These are phyloP conservation scores for Sporothrix brunneoviolacea DNA, from an alignment of 2,329 filamentous ascomycete species.

Conservation along the genomic window DNA sequence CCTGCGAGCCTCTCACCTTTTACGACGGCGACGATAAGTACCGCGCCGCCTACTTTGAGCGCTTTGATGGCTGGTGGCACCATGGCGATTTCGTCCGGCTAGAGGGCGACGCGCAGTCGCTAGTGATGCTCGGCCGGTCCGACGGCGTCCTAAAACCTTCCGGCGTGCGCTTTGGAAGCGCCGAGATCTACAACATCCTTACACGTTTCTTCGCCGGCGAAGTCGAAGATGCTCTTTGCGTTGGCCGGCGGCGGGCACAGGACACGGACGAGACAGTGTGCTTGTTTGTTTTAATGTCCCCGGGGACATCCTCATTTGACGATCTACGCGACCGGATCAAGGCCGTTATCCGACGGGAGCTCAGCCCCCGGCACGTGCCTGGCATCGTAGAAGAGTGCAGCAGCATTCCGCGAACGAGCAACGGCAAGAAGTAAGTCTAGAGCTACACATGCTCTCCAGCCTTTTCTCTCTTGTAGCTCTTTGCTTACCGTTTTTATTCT, in stretches of 20 bases:
- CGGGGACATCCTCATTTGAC: conserved; percentile 46
- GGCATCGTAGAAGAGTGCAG: conserved; percentile 71
- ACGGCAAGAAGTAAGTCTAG: conserved; percentile 79
- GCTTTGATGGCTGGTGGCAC: conserved; percentile 76
- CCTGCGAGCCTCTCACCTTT: conserved; percentile 85
- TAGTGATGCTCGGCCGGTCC: conserved; percentile 86
- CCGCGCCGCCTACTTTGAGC: conserved; percentile 77
- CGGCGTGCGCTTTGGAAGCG: conserved; percentile 85
- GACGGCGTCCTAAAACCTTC: conserved; percentile 91
- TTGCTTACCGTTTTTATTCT: background rate
- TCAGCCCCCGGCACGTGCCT: conserved; percentile 87
- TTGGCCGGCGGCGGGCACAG: conserved; percentile 64
- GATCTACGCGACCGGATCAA: conserved; percentile 60
- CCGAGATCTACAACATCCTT: conserved; percentile 95
- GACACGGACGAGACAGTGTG: conserved; percentile 83
- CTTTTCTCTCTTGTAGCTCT: background rate
- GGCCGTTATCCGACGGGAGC: conserved; percentile 61
- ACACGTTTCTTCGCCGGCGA: conserved; percentile 72
- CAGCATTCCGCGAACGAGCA: conserved; percentile 85
- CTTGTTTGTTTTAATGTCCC: conserved; percentile 74
- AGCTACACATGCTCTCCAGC: background rate
- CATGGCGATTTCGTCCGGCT: conserved; percentile 85
- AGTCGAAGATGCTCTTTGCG: conserved; percentile 79
- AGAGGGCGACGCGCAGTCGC: conserved; percentile 59
- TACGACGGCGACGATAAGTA: conserved; percentile 78